phyloP scores from a whole-genome alignment of 768 basidiomycete genomes.

The Tylopilus felleus region DNA sequence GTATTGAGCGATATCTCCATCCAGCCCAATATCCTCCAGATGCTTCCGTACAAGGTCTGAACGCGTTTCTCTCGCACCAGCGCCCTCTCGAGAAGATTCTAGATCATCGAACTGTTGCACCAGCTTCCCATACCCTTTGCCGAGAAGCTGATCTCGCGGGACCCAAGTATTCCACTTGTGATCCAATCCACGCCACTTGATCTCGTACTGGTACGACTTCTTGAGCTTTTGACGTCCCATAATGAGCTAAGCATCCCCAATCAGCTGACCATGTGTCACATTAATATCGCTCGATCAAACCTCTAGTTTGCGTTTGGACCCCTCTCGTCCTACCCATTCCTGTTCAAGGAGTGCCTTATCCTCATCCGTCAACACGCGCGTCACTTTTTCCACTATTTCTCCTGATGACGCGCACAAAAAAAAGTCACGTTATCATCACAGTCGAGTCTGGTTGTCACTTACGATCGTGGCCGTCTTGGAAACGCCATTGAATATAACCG shows the following conservation, averaged over 20 bases:
- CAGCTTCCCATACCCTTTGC: slow-evolving; percentile 85
- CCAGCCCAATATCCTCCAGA: slow-evolving; percentile 91
- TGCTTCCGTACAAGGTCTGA: slow-evolving; percentile 83
- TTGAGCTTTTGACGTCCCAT: slow-evolving; percentile 98
- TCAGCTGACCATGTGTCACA: slow-evolving; percentile 17
- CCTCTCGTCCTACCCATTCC: slow-evolving; percentile 90
- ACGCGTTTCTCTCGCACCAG: slow-evolving; percentile 84
- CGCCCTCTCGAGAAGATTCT: slow-evolving; percentile 93
- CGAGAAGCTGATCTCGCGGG: slow-evolving; percentile 78
- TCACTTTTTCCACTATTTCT: slow-evolving; percentile 87
- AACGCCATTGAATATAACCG: slow-evolving; percentile 98
- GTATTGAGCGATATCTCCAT: slow-evolving; percentile 97
- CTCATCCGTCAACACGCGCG: slow-evolving; percentile 85
- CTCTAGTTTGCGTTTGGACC: slow-evolving; percentile 88
- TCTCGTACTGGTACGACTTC: slow-evolving; percentile 91
- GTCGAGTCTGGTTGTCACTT: slow-evolving; percentile 31
- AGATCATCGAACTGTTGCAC: slow-evolving; percentile 95
- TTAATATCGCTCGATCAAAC: slow-evolving; percentile 37
- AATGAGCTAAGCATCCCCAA: slow-evolving; percentile 49
- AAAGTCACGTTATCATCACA: slow-evolving; percentile 7
- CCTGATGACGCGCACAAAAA: slow-evolving; percentile 39
- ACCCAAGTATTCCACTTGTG: slow-evolving; percentile 92
- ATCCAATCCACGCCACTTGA: slow-evolving; percentile 81
- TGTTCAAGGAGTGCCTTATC: slow-evolving; percentile 75
- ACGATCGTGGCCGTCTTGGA: slow-evolving; percentile 98